Conservation (phyloP, 1,139 yeast genomes). For the Chernovozyma sophiae-reginae region DNA sequence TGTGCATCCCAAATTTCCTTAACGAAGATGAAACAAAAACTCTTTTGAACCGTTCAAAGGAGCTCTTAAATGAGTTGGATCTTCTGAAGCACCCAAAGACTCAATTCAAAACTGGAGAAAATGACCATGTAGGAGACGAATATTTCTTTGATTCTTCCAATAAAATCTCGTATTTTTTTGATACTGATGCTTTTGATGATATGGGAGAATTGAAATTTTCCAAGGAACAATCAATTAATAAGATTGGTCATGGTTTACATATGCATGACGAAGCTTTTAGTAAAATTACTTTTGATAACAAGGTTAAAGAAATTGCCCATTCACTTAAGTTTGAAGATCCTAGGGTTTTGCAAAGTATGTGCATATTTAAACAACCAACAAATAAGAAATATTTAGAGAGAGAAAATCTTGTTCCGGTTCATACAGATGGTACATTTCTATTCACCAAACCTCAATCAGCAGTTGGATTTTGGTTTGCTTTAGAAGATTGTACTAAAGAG, state of each 20-base stretch:
- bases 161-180: constrained; percentile 67
- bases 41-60: constrained; percentile 41
- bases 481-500: constrained; percentile 63
- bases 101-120: constrained; percentile 62
- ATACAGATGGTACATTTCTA: constrained; percentile 71
- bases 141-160: constrained; percentile 70
- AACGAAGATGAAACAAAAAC: constrained; percentile 31
- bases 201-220: constrained; percentile 49
- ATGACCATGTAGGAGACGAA: constrained; percentile 67
- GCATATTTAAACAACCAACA: constrained; percentile 70
- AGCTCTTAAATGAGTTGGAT: constrained; percentile 48
- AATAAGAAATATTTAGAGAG: constrained; percentile 40
- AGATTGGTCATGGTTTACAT: constrained; percentile 79
- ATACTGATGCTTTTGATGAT: constrained; percentile 62
- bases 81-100: constrained; percentile 64
- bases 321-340: constrained; percentile 59
- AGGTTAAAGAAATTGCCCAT: constrained; percentile 49
- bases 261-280: constrained; percentile 46
- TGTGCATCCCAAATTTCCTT: constrained; percentile 58
- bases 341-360: constrained; percentile 72
- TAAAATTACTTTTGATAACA: constrained; percentile 47
- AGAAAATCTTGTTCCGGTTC: constrained; percentile 71
- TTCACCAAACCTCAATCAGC: constrained; percentile 72
- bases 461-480: constrained; percentile 79
- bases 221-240: constrained; percentile 59